These are phyloP conservation scores for Chlorella variabilis DNA, from an alignment of 163 green algal genomes.

Conservation along the genomic window DNA sequence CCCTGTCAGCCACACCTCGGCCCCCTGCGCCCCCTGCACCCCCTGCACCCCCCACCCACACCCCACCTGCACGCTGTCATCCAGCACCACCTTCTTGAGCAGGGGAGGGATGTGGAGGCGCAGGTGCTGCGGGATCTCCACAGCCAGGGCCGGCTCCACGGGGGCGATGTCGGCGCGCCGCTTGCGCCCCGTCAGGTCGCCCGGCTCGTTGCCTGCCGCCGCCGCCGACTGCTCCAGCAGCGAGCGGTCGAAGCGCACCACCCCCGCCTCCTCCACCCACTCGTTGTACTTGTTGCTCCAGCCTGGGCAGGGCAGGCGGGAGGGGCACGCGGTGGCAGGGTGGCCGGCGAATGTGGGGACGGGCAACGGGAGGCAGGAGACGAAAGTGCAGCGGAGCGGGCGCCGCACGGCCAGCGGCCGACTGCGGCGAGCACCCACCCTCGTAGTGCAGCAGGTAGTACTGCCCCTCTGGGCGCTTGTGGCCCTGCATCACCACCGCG, in stretches of 20 bases:
- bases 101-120: slow-evolving; percentile 47
- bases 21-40: too few relatives aligned
- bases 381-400: neutral
- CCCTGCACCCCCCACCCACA: too few relatives aligned
- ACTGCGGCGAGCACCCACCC: slow-evolving; percentile 5
- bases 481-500: slow-evolving; percentile 34
- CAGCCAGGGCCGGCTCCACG: neutral
- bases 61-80: slow-evolving; percentile 43
- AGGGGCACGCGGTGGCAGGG: neutral
- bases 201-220: slow-evolving; percentile 14
- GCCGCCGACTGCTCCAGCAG: slow-evolving; percentile 17
- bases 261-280: slow-evolving; percentile 36
- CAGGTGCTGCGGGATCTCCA: slow-evolving; percentile 36
- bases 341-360: neutral
- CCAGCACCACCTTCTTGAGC: slow-evolving; percentile 46
- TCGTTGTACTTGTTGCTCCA: slow-evolving; percentile 48
- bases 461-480: slow-evolving; percentile 36
- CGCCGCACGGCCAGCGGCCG: neutral
- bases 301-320: neutral
- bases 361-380: too few relatives aligned
- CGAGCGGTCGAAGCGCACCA: slow-evolving; percentile 23
- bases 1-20: too few relatives aligned
- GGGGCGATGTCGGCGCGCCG: slow-evolving; percentile 23
- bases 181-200: neutral
- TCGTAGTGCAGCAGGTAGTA: slow-evolving; percentile 47